A percentile compares a stretch with the other conserved stretches of the same genome.
Conservation (phyloP, 192 early-diverging fungal genomes). For the Geranomyces michiganensis region DNA sequence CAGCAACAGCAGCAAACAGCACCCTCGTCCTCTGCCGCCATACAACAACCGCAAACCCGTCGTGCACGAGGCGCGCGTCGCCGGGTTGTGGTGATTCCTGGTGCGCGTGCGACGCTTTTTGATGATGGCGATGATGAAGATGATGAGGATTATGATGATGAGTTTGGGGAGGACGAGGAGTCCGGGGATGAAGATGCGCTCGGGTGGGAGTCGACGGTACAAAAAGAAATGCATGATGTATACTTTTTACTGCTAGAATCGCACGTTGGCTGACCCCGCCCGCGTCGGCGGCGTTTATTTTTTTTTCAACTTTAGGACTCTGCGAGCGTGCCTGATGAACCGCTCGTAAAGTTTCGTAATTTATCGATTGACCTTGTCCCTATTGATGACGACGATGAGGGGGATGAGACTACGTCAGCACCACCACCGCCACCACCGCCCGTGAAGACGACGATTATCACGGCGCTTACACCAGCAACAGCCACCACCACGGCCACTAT, state of each 20-base stretch:
- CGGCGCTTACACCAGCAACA: neutral
- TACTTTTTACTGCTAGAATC: too few species aligned
- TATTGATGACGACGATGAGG: neutral
- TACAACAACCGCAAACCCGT: neutral
- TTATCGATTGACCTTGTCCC: slow-evolving; percentile 3
- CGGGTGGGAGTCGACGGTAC: slow-evolving; percentile 3
- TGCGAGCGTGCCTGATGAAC: neutral
- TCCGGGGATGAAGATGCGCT: neutral
- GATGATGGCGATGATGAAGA: neutral
- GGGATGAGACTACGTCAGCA: too few species aligned
- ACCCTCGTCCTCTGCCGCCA: too few species aligned
- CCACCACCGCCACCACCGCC: neutral
- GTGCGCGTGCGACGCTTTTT: slow-evolving; percentile 2
- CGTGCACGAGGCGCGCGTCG: too few species aligned
- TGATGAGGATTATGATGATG: neutral
- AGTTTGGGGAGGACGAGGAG: neutral
- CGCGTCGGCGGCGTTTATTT: too few species aligned
- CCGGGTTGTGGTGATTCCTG: neutral
- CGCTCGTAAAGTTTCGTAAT: neutral
- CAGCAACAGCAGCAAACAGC: neutral
- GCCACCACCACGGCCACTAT: too few species aligned
- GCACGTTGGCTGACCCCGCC: too few species aligned
- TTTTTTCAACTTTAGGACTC: neutral
- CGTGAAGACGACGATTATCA: neutral
- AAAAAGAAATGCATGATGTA: too few species aligned